A percentile compares a stretch with the other conserved stretches of the same genome.
Evolutionary conservation across 2,329 filamentous ascomycete genomes (phyloP).

Genomic region (Neophaeococcomyces mojaviensis): DNA sequence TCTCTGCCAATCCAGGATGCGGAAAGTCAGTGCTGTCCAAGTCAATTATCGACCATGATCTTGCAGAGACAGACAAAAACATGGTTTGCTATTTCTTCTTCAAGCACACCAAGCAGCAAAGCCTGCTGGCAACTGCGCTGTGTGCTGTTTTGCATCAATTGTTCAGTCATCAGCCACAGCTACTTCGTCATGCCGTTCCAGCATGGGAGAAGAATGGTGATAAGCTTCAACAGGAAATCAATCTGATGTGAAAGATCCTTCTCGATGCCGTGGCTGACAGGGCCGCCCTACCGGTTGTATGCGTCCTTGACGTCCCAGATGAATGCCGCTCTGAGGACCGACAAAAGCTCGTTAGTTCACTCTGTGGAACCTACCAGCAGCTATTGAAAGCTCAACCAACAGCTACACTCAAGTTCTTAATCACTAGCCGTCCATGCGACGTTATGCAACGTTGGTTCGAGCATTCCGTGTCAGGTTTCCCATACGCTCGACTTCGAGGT

Average conservation of each 20-base stretch:
- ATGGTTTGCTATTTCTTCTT: conserved; percentile 32
- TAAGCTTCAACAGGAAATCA: conserved; percentile 1
- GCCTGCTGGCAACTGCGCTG: conserved; percentile 25
- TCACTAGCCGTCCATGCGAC: conserved; percentile 27
- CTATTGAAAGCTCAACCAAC: neutral
- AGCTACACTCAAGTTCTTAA: conserved; percentile 20
- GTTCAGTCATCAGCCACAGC: conserved; percentile 22
- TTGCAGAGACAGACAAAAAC: conserved; percentile 14
- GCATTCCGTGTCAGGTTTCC: conserved; percentile 2
- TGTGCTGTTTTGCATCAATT: conserved; percentile 34
- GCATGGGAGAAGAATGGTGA: conserved; percentile 12
- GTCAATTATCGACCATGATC: conserved; percentile 28
- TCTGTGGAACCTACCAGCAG: conserved; percentile 6
- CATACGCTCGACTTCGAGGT: conserved; percentile 16
- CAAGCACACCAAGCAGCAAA: conserved; percentile 32
- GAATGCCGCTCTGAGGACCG: conserved; percentile 12
- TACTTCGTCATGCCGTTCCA: conserved; percentile 20
- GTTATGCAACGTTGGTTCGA: conserved; percentile 22
- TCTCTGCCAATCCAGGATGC: conserved; percentile 35
- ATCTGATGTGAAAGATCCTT: conserved; percentile 12
- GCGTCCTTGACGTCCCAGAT: conserved; percentile 15
- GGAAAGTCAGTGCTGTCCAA: conserved; percentile 34
- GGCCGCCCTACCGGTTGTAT: conserved; percentile 10
- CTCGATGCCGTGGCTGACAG: neutral
- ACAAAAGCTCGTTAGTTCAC: conserved; percentile 7